Evolutionary conservation across 2,329 filamentous ascomycete genomes (phyloP), one percentile per base, ranked within the genome.

Genomic region (Claviceps pazoutovae): DNA sequence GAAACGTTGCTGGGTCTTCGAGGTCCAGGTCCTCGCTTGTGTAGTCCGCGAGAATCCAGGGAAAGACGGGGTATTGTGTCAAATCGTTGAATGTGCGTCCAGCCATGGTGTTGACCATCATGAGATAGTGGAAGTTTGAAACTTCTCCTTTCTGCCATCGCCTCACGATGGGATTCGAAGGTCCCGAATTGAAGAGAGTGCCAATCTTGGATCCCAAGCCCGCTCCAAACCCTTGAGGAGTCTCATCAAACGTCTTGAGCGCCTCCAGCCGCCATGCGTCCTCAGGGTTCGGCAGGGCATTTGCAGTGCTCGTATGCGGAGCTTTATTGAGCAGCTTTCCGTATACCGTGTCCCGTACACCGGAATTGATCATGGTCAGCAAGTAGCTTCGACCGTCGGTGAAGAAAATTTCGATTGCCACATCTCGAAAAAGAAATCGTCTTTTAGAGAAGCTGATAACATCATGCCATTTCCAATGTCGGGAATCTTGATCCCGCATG

Each of bases 51-150:
- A 98, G 72, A 3, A 98, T 84, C 93, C 93, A 98, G 0, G 93
- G 93, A 57, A 98, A 98, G 17, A 98, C 90, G 0, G 93, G 93
- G 61, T 98, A 98, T 61, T 98, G 94, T 0, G 93, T 98, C 17
- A 98, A 74, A 63, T 98, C 93, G 62, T 98, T 98, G 71, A 98
- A 98, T 0, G 93, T 97, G 50, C 93, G 78, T 2, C 93, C 93
- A 30, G 94, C 94, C 78, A 98, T 88, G 0, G 93, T 97, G 63
- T 98, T 98, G 62, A 98, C 83, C 54, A 96, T 82, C 91, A 98
- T 98, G 38, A 98, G 78, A 63, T 98, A 98, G 66, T 97, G 89
- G 61, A 98, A 98, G 66, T 98, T 98, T 14, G 91, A 97, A 48
- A 97, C 88, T 61, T 98, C 93, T 13, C 94, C 93, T 63, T 83